Evolutionary conservation across 352 stramenopile species (phyloP).

Genomic region (Phytophthora melonis): DNA sequence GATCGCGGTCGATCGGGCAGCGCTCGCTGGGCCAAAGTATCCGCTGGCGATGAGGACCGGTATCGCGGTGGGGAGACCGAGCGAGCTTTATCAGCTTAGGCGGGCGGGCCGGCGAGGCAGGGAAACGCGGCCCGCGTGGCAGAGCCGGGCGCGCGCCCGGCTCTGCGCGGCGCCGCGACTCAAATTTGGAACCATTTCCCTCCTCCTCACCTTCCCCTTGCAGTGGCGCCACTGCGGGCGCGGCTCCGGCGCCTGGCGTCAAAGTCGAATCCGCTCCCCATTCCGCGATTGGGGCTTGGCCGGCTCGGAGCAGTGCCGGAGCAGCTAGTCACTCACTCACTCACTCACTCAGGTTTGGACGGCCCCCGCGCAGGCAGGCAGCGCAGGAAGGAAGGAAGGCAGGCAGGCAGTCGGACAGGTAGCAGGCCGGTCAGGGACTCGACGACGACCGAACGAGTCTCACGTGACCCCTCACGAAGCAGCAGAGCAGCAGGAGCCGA

Average conservation of each 20-base stretch:
- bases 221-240: constrained; percentile 40
- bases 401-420: not conserved
- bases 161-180: not conserved
- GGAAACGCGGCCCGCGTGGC: constrained; percentile 2
- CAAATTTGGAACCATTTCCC: constrained; percentile 32
- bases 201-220: constrained; percentile 41
- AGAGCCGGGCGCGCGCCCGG: not conserved
- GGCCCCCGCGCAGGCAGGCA: not conserved
- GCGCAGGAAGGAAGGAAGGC: no score
- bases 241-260: constrained; percentile 21
- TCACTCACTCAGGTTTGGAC: constrained; percentile 13
- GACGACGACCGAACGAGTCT: not conserved
- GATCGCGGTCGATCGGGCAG: no score
- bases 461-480: not conserved
- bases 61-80: not conserved
- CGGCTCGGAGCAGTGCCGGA: constrained; percentile 10
- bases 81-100: not conserved
- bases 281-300: constrained; percentile 46
- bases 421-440: not conserved
- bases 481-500: constrained; percentile 19
- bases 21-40: no score
- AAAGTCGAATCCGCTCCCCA: constrained; percentile 45
- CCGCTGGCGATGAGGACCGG: no score
- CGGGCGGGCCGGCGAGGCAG: not conserved
- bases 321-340: constrained; percentile 1